A percentile compares a stretch with the other conserved stretches of the same genome.
phyloP scores from a whole-genome alignment of 2,329 filamentous ascomycete genomes.

The Alternaria ethzedia region DNA sequence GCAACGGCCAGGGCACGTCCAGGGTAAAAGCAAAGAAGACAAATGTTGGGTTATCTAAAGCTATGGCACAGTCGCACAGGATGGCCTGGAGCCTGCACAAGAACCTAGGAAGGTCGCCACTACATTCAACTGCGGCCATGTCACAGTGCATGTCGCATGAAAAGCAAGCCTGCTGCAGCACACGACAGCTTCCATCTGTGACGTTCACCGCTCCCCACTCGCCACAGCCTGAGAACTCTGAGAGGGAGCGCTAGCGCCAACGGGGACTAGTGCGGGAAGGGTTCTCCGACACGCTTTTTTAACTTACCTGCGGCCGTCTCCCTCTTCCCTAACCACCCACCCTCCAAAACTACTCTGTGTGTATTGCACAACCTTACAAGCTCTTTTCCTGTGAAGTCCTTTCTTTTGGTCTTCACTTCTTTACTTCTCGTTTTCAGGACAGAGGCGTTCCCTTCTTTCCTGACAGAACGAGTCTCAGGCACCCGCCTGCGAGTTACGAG shows the following conservation, averaged over 20 bases:
- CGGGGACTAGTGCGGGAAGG: constrained; percentile 23
- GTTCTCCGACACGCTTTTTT: constrained; percentile 32
- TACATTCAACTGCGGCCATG: not conserved
- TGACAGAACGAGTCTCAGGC: constrained; percentile 49
- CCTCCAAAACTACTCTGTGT: constrained; percentile 40
- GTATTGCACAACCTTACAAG: constrained; percentile 35
- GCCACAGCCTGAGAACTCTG: constrained; percentile 18
- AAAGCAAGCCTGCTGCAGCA: constrained; percentile 11
- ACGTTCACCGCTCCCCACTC: constrained; percentile 38
- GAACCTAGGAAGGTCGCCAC: constrained; percentile 5
- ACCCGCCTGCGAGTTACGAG: constrained; percentile 46
- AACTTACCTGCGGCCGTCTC: constrained; percentile 21
- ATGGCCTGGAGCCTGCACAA: not conserved
- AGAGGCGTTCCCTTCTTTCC: constrained; percentile 48
- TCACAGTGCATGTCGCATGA: constrained; percentile 13
- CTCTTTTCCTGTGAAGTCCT: constrained; percentile 48
- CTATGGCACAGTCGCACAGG: not conserved
- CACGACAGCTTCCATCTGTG: constrained; percentile 10
- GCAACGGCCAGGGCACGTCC: not conserved
- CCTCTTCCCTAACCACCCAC: constrained; percentile 35
- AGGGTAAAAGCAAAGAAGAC: not conserved
- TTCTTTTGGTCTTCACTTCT: constrained; percentile 51
- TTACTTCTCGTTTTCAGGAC: constrained; percentile 49
- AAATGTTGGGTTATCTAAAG: not conserved
- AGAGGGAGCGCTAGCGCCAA: constrained; percentile 2